Base-by-base conservation (phyloP, 208 protist genomes). In the Leishmania aethiopica region DNA sequence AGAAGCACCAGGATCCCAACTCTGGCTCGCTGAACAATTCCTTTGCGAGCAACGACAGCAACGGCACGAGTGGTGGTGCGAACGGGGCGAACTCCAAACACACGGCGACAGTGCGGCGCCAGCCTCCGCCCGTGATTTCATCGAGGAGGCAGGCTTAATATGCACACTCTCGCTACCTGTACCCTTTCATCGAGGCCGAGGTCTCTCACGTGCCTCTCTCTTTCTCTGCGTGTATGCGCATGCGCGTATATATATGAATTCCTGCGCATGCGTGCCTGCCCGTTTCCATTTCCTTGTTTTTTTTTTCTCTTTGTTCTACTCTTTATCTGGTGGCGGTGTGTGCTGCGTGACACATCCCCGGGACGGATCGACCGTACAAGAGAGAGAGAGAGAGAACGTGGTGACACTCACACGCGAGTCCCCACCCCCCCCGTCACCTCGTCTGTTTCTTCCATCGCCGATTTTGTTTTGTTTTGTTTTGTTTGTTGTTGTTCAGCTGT, bases 81-180 rank as follows among this genome's bases (percentile, higher is more conserved):
- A 79, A 35, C 70, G 82, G 80, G 7, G 70, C 79, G 37, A 81
- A 55, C n/a, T 79, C 73, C 59, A 83, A 81, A 51, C 81, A 83
- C 49, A 42, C 85, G 60, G 42, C 62, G 5, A 87, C 80, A 40
- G 79, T 89, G 83, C 84, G 84, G 13, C 89, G 92, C 2, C 88
- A 93, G 62, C 81, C 87, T 70, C 89, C 90, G 37, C 75, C 88
- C 0, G 89, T 79, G 22, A 93, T 93, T 79, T 77, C 92, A 3
- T 95, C 92, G 19, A 76, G 88, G 7, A 79, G 92, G 60, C 71
- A 53, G 15, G 57, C 75, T 49, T 78, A 78, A 42, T 47, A n/a
- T 79, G 62, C 37, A 47, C 22, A 17, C 17, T 37, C 73, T 57
- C 51, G 32, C 73, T 62, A 22, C 42, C 28, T 62, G 47, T 49